Evolutionary conservation across 768 basidiomycete species (phyloP).

Genomic region (Saitozyma podzolica): DNA sequence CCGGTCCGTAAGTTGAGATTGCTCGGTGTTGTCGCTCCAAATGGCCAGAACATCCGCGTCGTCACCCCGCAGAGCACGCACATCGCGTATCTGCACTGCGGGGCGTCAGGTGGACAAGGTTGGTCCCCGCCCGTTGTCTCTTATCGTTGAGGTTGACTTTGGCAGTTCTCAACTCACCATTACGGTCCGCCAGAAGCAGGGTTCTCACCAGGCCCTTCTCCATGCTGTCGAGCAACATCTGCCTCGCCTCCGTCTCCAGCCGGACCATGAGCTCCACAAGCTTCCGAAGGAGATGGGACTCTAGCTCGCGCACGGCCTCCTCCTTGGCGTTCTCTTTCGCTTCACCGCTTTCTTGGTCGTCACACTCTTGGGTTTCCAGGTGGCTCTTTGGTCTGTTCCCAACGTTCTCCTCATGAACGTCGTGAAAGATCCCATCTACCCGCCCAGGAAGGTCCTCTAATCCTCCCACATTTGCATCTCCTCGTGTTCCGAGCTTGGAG

Average conservation of each 20-base stretch:
- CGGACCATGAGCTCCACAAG: constrained; percentile 30
- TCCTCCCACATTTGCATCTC: no score
- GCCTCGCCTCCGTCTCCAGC: constrained; percentile 45
- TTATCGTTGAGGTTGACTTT: no score
- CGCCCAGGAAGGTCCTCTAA: background rate
- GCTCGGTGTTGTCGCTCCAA: constrained; percentile 14
- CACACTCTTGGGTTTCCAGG: background rate
- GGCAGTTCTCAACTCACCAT: constrained; percentile 25
- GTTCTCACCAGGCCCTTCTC: constrained; percentile 42
- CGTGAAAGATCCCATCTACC: background rate
- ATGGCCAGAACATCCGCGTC: constrained; percentile 27
- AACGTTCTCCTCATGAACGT: background rate
- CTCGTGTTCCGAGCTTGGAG: no score
- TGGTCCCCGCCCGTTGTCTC: background rate
- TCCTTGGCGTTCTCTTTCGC: constrained; percentile 2
- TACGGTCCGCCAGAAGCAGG: constrained; percentile 47
- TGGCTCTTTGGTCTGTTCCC: background rate
- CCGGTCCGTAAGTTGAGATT: no score
- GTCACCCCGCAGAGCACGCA: constrained; percentile 32
- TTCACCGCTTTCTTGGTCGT: background rate
- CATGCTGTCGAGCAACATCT: constrained; percentile 45
- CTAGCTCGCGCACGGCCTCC: constrained; percentile 14
- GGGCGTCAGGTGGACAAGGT: background rate
- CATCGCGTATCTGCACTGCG: constrained; percentile 46
- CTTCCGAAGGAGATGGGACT: constrained; percentile 24